A percentile compares a stretch with the other conserved stretches of the same genome.
These are phyloP conservation scores for Aspergillus incahuasiensis DNA, from an alignment of 495 filamentous ascomycete species.

Conservation along the genomic window DNA sequence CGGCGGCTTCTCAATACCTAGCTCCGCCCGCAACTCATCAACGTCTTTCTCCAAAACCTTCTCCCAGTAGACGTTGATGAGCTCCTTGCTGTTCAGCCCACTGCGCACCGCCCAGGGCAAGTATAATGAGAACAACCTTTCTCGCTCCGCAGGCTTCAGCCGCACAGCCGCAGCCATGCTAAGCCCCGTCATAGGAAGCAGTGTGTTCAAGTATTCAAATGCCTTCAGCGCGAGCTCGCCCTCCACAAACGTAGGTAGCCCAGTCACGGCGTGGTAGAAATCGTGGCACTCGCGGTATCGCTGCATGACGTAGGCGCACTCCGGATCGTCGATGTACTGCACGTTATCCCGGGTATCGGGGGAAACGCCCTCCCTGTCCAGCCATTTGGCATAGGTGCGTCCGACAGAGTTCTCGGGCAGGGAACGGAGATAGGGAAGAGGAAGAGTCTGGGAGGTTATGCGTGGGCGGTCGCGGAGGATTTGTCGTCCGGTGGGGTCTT, in stretches of 20 bases:
- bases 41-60: conserved; percentile 87
- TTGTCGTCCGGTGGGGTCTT: conserved; percentile 74
- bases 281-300: conserved; percentile 96
- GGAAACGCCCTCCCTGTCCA: conserved; percentile 86
- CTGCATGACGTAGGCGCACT: conserved; percentile 98
- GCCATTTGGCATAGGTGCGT: conserved; percentile 78
- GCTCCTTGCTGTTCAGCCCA: conserved; percentile 68
- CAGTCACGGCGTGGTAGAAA: conserved; percentile 95
- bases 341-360: conserved; percentile 82
- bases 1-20: conserved; percentile 84
- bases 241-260: conserved; percentile 84
- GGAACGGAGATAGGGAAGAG: conserved; percentile 62
- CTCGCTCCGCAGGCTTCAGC: conserved; percentile 70
- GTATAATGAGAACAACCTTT: conserved; percentile 69
- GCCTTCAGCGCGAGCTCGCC: conserved; percentile 94
- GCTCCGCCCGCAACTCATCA: conserved; percentile 60
- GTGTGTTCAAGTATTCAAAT: conserved; percentile 91
- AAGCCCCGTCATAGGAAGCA: conserved; percentile 92
- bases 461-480: conserved; percentile 88
- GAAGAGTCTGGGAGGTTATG: conserved; percentile 74
- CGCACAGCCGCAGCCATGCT: conserved; percentile 64
- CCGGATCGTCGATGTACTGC: conserved; percentile 85
- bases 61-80: conserved; percentile 99
- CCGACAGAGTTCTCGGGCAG: conserved; percentile 75
- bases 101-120: conserved; percentile 88